Evolutionary conservation across 129 eudicot species (phyloP), one percentile per base, ranked within the genome.

Genomic region (Centella asiatica): DNA sequence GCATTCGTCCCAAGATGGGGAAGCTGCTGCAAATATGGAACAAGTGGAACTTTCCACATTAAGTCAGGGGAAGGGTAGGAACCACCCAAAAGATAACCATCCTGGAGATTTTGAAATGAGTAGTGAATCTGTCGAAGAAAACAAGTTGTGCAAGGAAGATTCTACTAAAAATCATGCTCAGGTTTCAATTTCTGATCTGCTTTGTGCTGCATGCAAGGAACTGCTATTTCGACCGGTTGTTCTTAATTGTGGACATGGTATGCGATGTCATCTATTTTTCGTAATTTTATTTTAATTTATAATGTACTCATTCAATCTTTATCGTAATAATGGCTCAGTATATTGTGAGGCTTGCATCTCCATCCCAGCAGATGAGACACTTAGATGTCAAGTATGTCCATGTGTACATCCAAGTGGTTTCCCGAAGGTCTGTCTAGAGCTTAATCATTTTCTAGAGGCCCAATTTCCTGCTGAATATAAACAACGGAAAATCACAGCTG

Each of bases 171-270:
- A 60, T 52, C 65, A 34, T 27, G 34, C 64, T 50, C 66, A 39
- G 63, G 73, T 88, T 65, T 76, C 89, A 51, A 69, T 83, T 44
- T 68, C 63, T 78, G 93, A 87, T 61, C 72, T 73, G 19, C 63
- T 75, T 26, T 86, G 95, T 71, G 76, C 67, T 46, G 67, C 80
- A 46, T 87, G 95, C 86, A 80, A 68, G 45, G 70, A 70, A 65
- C 64, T 87, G 56, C 75, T 83, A 22, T 75, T 57, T 79, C 85
- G 76, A 47, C 90, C 95, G 28, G 78, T 71, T 72, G 90, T 76
- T 70, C 85, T 87, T 40, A 87, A 87, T 56, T 87, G 95, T 56
- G 95, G 95, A 57, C 93, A 87, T 47, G 92, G 95, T 87, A 83
- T 28, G 15, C 36, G 24, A 39, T 39, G 22, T 14, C 26, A 25